Conservation (phyloP, 2,329 filamentous ascomycete genomes). For the Trichoderma sp. region DNA sequence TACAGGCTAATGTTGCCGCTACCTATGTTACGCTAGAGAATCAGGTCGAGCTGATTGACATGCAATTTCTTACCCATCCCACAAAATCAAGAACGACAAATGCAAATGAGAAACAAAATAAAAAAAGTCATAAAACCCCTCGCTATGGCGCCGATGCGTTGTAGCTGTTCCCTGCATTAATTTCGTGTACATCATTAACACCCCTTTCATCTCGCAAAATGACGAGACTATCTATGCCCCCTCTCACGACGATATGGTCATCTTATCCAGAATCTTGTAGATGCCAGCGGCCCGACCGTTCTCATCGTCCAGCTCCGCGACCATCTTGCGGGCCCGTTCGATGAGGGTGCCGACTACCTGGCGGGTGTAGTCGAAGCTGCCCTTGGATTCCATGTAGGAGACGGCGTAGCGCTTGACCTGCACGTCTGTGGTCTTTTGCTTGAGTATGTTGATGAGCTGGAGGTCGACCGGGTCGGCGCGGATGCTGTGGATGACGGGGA, state of each 20-base stretch:
- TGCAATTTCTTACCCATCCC: neutral
- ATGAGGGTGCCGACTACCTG: constrained; percentile 64
- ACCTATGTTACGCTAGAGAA: neutral
- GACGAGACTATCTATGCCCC: neutral
- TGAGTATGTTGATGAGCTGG: constrained; percentile 86
- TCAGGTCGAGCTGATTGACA: neutral
- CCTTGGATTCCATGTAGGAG: constrained; percentile 83
- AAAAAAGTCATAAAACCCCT: neutral
- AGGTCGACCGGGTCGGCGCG: constrained; percentile 70
- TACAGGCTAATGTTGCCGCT: neutral
- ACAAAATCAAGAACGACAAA: neutral
- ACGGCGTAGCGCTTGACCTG: constrained; percentile 92
- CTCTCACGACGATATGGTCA: constrained; percentile 42
- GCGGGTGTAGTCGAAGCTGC: constrained; percentile 83
- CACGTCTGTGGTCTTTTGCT: constrained; percentile 81
- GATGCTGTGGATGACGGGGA: constrained; percentile 92
- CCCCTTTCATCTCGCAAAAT: neutral
- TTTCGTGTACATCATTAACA: neutral
- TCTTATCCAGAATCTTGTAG: constrained; percentile 66
- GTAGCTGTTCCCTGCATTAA: neutral
- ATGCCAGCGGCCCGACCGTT: constrained; percentile 57
- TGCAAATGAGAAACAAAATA: neutral
- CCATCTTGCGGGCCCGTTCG: constrained; percentile 60
- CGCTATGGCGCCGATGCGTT: neutral
- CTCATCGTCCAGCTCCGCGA: constrained; percentile 63